These are phyloP conservation scores for Aspergillus avenaceus DNA, from an alignment of 495 filamentous ascomycete species.

Conservation along the genomic window DNA sequence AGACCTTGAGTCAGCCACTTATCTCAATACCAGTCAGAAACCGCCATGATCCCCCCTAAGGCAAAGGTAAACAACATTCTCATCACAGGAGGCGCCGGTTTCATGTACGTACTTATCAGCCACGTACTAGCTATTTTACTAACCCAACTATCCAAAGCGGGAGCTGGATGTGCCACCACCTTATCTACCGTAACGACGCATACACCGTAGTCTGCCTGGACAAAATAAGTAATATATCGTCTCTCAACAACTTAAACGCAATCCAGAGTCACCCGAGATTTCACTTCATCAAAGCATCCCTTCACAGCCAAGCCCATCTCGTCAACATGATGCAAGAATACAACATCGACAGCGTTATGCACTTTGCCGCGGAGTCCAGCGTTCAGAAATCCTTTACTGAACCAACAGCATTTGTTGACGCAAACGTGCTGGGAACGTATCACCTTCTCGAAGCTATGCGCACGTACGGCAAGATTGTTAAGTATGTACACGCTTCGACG, in stretches of 20 bases:
- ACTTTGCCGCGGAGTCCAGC: constrained; percentile 73
- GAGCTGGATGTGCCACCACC: constrained; percentile 69
- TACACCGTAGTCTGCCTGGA: constrained; percentile 76
- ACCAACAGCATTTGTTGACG: constrained; percentile 65
- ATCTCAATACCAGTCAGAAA: too few species aligned
- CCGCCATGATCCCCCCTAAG: too few species aligned
- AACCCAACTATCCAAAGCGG: too few species aligned
- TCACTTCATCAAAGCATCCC: constrained; percentile 68
- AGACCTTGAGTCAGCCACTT: too few species aligned
- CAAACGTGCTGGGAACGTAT: constrained; percentile 71
- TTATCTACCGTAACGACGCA: constrained; percentile 61
- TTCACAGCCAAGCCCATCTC: constrained; percentile 59
- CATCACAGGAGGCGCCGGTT: constrained; percentile 5
- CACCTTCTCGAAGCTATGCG: constrained; percentile 65
- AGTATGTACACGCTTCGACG: constrained; percentile 70
- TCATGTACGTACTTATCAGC: too few species aligned
- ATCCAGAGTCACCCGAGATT: constrained; percentile 63
- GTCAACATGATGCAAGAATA: constrained; percentile 54
- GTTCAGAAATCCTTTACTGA: constrained; percentile 71
- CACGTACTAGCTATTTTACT: too few species aligned
- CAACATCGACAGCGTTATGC: constrained; percentile 69
- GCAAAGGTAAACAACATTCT: constrained; percentile 9
- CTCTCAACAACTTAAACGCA: constrained; percentile 62
- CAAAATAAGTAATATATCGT: constrained; percentile 71
- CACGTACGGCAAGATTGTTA: constrained; percentile 50